Evolutionary conservation across 2,329 filamentous ascomycete genomes (phyloP), one percentile per base, ranked within the genome.

Genomic region (Fulvia fulva): DNA sequence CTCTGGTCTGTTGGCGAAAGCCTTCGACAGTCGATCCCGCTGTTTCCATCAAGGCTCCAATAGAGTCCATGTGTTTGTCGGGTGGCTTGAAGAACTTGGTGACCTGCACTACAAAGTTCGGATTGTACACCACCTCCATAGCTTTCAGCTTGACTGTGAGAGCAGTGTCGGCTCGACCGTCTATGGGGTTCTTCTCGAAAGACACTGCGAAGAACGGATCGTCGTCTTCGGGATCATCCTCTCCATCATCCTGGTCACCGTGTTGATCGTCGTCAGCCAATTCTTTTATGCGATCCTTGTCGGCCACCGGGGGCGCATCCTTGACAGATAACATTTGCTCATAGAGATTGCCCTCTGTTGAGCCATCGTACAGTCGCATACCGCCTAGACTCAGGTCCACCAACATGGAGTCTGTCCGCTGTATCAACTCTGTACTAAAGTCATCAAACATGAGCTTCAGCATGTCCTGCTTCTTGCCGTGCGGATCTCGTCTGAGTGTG

Each of bases 11-110:
- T 72, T 97, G 92, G 32, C 95, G 85, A 58, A 99, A 81, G 7
- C 92, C 93, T 74, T 99, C 93, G 0, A 99, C 93, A 0, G 94
- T 99, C 1, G 93, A 93, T 23, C 94, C 92, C 5, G 94, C 94
- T 49, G 88, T 91, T 74, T 99, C 95, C 86, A 99, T 90, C 56
- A 99, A 81, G 1, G 94, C 95, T 12, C 87, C 89, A 66, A 99
- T 97, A 9, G 94, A 99, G 71, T 99, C 94, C 92, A 99, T 97
- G 71, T 99, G 95, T 52, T 92, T 84, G 73, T 97, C 92, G 0
- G 94, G 95, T 0, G 94, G 94, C 62, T 93, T 88, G 79, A 99
- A 99, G 78, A 99, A 99, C 66, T 91, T 91, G 54, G 88, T 90
- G 41, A 97, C 86, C 51, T 94, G 92, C 5, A 96, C 86, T 0